These are phyloP conservation scores for Violaceomyces palustris DNA, from an alignment of 1,284 basidiomycete species.

Conservation along the genomic window DNA sequence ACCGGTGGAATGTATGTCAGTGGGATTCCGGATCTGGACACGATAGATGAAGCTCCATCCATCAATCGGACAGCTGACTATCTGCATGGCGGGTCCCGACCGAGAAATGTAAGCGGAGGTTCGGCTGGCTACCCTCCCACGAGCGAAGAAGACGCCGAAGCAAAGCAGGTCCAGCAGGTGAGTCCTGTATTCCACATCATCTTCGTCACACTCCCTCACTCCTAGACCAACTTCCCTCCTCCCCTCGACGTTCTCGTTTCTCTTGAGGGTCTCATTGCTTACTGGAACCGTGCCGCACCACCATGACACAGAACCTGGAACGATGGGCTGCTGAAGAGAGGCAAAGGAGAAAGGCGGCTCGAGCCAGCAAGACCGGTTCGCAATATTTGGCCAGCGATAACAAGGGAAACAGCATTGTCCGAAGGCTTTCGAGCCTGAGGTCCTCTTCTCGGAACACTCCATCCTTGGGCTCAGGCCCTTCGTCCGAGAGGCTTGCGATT, in stretches of 20 bases:
- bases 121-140: constrained; percentile 39
- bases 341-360: constrained; percentile 34
- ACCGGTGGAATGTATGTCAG: too few species aligned
- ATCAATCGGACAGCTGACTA: too few species aligned
- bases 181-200: not conserved
- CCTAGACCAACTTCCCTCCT: not conserved
- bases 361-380: constrained; percentile 18
- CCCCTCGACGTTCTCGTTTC: not conserved
- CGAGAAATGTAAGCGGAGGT: too few species aligned
- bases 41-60: too few species aligned
- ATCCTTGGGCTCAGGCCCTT: constrained; percentile 17
- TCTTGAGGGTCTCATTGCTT: not conserved
- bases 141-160: constrained; percentile 31
- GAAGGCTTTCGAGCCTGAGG: constrained; percentile 15
- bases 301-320: constrained; percentile 17
- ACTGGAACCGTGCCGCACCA: not conserved
- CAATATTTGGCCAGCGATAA: constrained; percentile 7
- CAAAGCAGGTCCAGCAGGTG: constrained; percentile 27
- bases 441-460: constrained; percentile 1
- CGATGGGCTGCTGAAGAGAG: constrained; percentile 39
- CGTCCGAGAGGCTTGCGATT: constrained; percentile 18
- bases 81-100: too few species aligned
- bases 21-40: too few species aligned
- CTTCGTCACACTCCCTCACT: not conserved
- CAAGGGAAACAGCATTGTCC: constrained; percentile 3